phyloP scores from a whole-genome alignment of 768 basidiomycete species.

The Psilocybe subaeruginosa region DNA sequence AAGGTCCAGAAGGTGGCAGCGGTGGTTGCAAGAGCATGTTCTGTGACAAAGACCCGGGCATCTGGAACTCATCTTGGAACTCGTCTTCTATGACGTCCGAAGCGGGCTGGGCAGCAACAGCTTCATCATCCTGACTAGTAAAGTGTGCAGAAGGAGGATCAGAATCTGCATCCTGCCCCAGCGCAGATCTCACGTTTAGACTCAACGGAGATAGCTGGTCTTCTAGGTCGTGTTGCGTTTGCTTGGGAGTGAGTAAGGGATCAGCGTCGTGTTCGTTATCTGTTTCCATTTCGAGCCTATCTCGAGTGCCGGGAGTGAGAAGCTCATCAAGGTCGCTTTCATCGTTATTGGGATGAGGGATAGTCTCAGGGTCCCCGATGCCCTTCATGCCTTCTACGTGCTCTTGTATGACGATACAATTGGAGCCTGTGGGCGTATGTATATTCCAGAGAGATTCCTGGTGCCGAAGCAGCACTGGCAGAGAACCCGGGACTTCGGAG shows the following conservation, averaged over 20 bases:
- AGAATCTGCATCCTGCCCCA: constrained; percentile 19
- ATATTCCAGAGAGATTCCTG: constrained; percentile 20
- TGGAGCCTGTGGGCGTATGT: constrained; percentile 15
- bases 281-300: constrained; percentile 11
- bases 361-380: not conserved
- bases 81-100: constrained; percentile 1
- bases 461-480: constrained; percentile 22
- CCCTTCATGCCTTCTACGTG: not conserved
- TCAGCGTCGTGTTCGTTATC: constrained; percentile 24
- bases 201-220: constrained; percentile 25
- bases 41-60: constrained; percentile 28
- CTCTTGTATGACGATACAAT: constrained; percentile 5
- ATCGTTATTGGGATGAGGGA: not conserved
- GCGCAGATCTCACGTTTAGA: constrained; percentile 25
- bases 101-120: not conserved
- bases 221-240: constrained; percentile 10
- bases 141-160: constrained; percentile 1
- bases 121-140: not conserved
- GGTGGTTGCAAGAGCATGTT: constrained; percentile 27
- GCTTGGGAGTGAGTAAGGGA: constrained; percentile 24
- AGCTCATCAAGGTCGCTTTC: constrained; percentile 21
- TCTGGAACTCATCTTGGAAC: constrained; percentile 16
- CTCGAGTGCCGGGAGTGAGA: constrained; percentile 18
- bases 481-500: constrained; percentile 13
- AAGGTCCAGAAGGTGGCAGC: constrained; percentile 24